Base-by-base conservation (phyloP, 2,329 filamentous ascomycete genomes). In the Aspergillus luchuensis region DNA sequence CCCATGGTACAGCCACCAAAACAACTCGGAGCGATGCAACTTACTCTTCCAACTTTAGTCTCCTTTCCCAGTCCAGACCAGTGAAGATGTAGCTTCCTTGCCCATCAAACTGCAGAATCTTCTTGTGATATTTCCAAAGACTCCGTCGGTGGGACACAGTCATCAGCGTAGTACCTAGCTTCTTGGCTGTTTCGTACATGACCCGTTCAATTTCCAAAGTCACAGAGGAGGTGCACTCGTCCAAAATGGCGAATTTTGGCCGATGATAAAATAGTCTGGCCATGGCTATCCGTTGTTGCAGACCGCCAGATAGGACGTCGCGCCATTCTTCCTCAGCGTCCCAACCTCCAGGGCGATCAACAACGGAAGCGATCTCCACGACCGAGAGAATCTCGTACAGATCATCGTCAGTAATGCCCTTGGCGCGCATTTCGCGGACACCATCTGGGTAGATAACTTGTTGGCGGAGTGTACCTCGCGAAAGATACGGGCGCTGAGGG, bases 161-260 rank as follows among this genome's bases (percentile, higher is more conserved):
- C 91, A 99, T 97, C 64, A 99, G 84, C 0, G 95, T 98, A 69
- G 97, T 95, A 3, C 91, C 92, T 17, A 97, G 79, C 17, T 86
- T 84, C 82, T 99, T 98, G 54, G 95, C 95, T 58, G 92, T 93
- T 69, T 97, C 94, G 76, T 99, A 99, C 92, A 99, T 98, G 73
- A 92, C 85, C 74, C 92, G 90, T 73, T 99, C 95, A 62, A 93
- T 92, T 68, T 98, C 94, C 28, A 97, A 84, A 15, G 96, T 97
- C n/a, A 99, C 92, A 56, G 88, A 92, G 59, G 89, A 93, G 6
- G 95, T 99, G 78, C 95, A 99, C 79, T 99, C 95, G 74, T 99
- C 95, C 39, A 99, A 82, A 67, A 99, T 99, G 10, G 95, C 95
- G 75, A 97, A 98, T 69, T 90, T 89, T 0, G 94, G 94, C 8